Percentiles rank a stretch among this genome's conserved stretches.
Evolutionary conservation across 352 stramenopile genomes (phyloP).

Genomic region (Thraustochytrium striatum): DNA sequence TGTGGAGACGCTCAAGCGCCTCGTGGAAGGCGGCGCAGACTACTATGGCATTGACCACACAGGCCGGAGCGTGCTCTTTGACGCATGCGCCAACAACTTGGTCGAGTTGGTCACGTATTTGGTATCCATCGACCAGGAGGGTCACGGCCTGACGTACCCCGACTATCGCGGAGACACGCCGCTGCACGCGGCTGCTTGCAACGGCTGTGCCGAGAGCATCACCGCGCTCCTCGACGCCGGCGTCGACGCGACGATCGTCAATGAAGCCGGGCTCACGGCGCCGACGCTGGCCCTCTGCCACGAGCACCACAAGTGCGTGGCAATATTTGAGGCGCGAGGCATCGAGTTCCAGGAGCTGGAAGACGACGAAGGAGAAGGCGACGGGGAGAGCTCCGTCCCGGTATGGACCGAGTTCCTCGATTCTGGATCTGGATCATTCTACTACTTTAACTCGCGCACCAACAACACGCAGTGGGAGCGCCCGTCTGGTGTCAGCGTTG

Average conservation of each 20-base stretch:
- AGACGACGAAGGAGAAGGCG: not conserved
- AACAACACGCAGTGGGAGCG: conserved; percentile 14
- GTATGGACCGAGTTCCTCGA: not conserved
- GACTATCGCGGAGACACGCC: conserved; percentile 55
- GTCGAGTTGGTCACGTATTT: conserved; percentile 52
- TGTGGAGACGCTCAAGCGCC: conserved; percentile 49
- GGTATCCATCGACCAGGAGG: conserved; percentile 26
- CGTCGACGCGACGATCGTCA: conserved; percentile 51
- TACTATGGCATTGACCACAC: conserved; percentile 55
- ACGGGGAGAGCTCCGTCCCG: not conserved
- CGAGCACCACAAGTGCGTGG: not conserved
- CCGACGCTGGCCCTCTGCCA: conserved; percentile 1
- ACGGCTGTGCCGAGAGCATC: conserved; percentile 55
- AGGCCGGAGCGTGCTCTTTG: conserved; percentile 54
- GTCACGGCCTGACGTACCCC: conserved; percentile 11
- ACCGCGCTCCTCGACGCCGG: conserved; percentile 56
- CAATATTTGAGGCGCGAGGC: not conserved
- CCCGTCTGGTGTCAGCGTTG: too few relatives aligned
- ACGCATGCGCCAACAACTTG: conserved; percentile 55
- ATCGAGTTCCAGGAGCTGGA: conserved; percentile 43
- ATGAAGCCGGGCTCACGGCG: conserved; percentile 49
- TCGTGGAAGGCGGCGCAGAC: conserved; percentile 54
- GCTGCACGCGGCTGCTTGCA: conserved; percentile 57
- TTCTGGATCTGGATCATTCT: not conserved
- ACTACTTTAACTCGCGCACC: not conserved